A percentile compares a stretch with the other conserved stretches of the same genome.
Evolutionary conservation across 164 flowering plant genomes (phyloP).

Genomic region (Platanus orientalis): DNA sequence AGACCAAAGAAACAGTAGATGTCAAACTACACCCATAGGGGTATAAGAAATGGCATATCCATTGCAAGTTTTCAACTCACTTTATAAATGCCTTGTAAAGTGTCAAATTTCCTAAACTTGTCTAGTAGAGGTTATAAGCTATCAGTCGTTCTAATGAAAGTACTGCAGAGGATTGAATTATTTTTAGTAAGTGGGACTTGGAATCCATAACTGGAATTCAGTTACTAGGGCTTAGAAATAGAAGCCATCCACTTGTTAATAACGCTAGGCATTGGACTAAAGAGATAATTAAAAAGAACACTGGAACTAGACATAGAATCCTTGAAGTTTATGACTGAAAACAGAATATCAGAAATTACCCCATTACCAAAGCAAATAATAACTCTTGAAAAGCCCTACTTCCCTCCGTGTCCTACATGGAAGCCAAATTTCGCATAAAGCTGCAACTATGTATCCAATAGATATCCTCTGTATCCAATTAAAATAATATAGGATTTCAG

Average conservation of each 20-base stretch:
- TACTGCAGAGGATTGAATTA: not conserved
- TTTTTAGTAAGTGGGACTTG: not conserved
- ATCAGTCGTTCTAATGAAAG: not conserved
- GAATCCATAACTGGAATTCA: not conserved
- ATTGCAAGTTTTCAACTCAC: too few relatives aligned
- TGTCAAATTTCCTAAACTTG: too few relatives aligned
- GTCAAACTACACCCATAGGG: too few relatives aligned
- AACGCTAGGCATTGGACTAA: not conserved
- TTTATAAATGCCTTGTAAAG: too few relatives aligned
- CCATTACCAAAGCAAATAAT: slow-evolving; percentile 53
- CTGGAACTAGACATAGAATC: not conserved
- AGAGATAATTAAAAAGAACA: not conserved
- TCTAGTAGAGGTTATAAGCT: too few relatives aligned
- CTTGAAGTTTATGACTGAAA: not conserved
- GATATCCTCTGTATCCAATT: slow-evolving; percentile 54
- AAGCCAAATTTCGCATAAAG: slow-evolving; percentile 73
- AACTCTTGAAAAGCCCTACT: slow-evolving; percentile 25
- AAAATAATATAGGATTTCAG: not conserved
- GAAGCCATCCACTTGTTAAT: not conserved
- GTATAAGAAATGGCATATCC: too few relatives aligned
- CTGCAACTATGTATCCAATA: slow-evolving; percentile 55
- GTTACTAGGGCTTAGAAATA: not conserved
- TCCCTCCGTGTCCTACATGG: slow-evolving; percentile 21
- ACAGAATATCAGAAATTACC: not conserved
- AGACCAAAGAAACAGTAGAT: too few relatives aligned